Conservation (phyloP, 768 basidiomycete species). For the Peribolospora baueri region DNA sequence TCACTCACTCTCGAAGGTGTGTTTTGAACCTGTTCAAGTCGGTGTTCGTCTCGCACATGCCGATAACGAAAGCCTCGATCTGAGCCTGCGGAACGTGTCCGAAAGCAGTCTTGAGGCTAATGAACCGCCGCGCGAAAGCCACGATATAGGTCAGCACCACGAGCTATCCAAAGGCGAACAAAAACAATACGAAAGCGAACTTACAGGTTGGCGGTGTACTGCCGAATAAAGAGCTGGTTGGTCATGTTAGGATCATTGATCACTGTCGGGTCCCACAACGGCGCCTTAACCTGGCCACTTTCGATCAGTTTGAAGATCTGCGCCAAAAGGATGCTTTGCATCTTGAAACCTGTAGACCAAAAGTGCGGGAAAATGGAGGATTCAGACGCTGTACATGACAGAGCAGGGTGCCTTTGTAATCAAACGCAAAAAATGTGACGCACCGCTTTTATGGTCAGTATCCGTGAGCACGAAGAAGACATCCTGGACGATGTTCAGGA, state of each 20-base stretch:
- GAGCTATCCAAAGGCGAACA: constrained; percentile 73
- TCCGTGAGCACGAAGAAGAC: constrained; percentile 94
- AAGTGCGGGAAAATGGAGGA: not conserved
- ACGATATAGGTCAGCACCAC: constrained; percentile 15
- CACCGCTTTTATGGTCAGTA: constrained; percentile 85
- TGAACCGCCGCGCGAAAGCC: not conserved
- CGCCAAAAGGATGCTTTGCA: constrained; percentile 75
- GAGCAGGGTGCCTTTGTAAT: not conserved
- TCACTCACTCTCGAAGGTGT: constrained; percentile 84
- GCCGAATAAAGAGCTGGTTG: constrained; percentile 55
- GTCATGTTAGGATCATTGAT: constrained; percentile 42
- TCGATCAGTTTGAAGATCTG: constrained; percentile 84
- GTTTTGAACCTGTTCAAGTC: constrained; percentile 41
- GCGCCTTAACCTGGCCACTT: constrained; percentile 48
- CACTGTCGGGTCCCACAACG: constrained; percentile 52
- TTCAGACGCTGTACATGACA: not conserved
- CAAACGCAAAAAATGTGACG: constrained; percentile 1
- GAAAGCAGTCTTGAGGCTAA: not conserved
- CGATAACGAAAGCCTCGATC: constrained; percentile 22
- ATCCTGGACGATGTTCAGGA: constrained; percentile 76
- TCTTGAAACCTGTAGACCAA: constrained; percentile 44
- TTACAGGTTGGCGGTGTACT: constrained; percentile 65
- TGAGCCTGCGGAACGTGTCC: constrained; percentile 14
- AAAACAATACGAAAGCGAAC: constrained; percentile 67
- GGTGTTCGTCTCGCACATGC: constrained; percentile 21